Evolutionary conservation across 2,329 filamentous ascomycete genomes (phyloP).

Genomic region (Colletotrichum caudatum): DNA sequence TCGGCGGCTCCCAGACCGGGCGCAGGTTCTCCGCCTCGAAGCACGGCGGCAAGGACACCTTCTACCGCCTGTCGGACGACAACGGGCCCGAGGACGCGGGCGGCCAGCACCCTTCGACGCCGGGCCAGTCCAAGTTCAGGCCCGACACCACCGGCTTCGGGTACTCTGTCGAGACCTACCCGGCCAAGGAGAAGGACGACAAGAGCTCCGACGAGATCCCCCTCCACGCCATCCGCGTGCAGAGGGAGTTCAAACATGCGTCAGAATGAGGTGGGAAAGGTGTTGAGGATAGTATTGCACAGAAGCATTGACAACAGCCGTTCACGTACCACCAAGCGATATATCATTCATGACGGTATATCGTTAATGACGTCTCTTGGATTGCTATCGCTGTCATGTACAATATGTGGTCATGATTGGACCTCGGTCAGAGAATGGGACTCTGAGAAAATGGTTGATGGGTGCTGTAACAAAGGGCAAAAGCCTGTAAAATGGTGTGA

Average conservation of each 20-base stretch:
- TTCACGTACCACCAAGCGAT: not conserved
- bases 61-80: slow-evolving; percentile 52
- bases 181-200: slow-evolving; percentile 45
- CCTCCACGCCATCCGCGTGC: slow-evolving; percentile 54
- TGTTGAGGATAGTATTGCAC: too few species aligned
- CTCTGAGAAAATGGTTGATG: not conserved
- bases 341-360: too few species aligned
- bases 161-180: slow-evolving; percentile 50
- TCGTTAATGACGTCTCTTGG: too few species aligned
- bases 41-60: slow-evolving; percentile 42
- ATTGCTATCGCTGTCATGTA: too few species aligned
- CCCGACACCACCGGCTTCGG: slow-evolving; percentile 48
- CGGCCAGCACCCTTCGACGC: not conserved
- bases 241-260: slow-evolving; percentile 52
- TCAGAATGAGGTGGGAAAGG: not conserved
- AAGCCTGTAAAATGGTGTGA: not conserved
- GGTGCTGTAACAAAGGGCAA: not conserved
- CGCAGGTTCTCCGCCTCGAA: slow-evolving; percentile 27
- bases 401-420: not conserved
- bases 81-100: slow-evolving; percentile 45
- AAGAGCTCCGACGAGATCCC: slow-evolving; percentile 54
- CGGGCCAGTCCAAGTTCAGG: slow-evolving; percentile 46
- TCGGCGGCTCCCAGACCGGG: slow-evolving; percentile 12
- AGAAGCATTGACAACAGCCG: not conserved
- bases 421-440: too few species aligned